Base-by-base conservation (phyloP, 495 filamentous ascomycete species). In the Hyphodiscus hymeniophilus region DNA sequence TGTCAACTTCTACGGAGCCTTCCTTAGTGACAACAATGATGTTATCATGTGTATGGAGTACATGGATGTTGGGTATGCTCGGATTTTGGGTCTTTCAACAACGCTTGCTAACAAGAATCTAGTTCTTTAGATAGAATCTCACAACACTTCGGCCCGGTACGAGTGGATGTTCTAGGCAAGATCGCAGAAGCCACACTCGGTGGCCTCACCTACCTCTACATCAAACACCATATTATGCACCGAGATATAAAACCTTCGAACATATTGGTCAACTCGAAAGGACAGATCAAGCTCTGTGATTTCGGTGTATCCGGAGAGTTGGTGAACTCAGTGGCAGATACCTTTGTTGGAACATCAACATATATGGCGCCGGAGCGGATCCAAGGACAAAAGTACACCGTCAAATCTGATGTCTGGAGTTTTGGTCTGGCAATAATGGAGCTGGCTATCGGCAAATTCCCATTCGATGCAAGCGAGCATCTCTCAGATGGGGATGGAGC, bases 11-110 rank as follows among this genome's bases (percentile, higher is more conserved):
- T 96, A 96, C 58, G 92, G 92, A 39, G 92, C 92, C 18, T 97
- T 97, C 66, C 76, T 96, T 48, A 95, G 95, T 57, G 88, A 95
- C 56, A 84, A 83, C 38, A 85, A 92, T 53, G 92, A 97, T 68
- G 94, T 98, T 51, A 89, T 96, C 50, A 84, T 98, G 84, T 98
- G 92, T 63, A 98, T 98, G 92, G 92, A 98, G 63, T 96, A 98
- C 60, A 95, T 95, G 89, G 92, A 98, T 71, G 87, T 89, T 66
- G 94, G 94, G 92, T 98, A 77, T 63, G 81, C 23, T 49, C 18
- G 23, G 15, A 12, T n/a, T 28, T 1, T 42, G 22, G 28, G 39
- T 8, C 26, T 41, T 15, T 15, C 16, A 12, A 22, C 15, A 12
- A 22, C 15, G 33, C 8, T 26, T 55, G 44, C 75, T 80, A 57